Percentiles rank a stretch among this genome's conserved stretches.
Conservation (phyloP, 139 green algal species). For the Pleodorina starrii region DNA sequence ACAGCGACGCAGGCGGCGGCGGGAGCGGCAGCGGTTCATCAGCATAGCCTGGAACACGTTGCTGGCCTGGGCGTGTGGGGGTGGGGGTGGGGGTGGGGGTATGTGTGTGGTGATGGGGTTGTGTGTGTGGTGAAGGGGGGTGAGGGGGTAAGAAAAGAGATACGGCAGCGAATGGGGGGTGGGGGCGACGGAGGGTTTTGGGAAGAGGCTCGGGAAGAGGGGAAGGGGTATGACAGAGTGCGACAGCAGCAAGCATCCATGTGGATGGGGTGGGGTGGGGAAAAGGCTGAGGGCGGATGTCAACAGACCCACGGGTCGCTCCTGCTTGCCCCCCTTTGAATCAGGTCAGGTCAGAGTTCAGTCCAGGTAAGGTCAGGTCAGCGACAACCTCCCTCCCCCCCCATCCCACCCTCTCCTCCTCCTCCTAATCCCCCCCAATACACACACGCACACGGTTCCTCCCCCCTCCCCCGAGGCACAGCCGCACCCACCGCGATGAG, state of each 20-base stretch:
- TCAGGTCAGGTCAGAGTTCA: too few relatives aligned
- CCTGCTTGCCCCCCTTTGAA: too few relatives aligned
- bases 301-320: too few relatives aligned
- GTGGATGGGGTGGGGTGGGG: too few relatives aligned
- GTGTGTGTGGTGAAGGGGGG: neutral
- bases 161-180: neutral
- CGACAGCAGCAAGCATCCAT: too few relatives aligned
- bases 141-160: neutral
- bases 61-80: constrained; percentile 27
- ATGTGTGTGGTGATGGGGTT: neutral
- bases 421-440: neutral
- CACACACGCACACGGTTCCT: neutral
- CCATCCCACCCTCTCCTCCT: neutral
- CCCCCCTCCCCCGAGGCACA: too few relatives aligned
- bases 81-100: neutral
- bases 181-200: neutral
- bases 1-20: constrained; percentile 74
- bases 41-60: constrained; percentile 76
- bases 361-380: too few relatives aligned
- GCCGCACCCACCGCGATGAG: constrained; percentile 80
- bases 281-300: too few relatives aligned
- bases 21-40: constrained; percentile 80
- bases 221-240: too few relatives aligned
- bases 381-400: neutral
- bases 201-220: too few relatives aligned